Base-by-base conservation (phyloP, 208 protist genomes). In the Trypanosoma theileri region DNA sequence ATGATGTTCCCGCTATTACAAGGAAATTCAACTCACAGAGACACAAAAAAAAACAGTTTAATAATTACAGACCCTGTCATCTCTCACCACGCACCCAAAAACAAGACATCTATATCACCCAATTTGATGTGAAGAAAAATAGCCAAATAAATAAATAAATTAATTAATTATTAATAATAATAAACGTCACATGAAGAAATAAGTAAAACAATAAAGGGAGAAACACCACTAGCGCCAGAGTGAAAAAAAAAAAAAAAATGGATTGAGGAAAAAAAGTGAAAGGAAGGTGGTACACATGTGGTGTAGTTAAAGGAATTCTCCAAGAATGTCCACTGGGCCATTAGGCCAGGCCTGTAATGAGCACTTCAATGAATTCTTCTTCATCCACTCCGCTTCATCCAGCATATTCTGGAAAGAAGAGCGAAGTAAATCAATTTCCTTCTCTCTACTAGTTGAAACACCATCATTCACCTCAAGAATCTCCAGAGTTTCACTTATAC, bases 301-400 rank as follows among this genome's bases (percentile, higher is more conserved):
- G 24, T 48, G 16, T 24, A 24, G 11, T 24, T 55, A 56, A 55
- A 62, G 26, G 0, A 60, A 54, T 16, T 35, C 21, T 13, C 3
- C n/a, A 21, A 78, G 17, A 42, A 71, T 40, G 4, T 58, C 24
- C 31, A 63, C 6, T 22, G 60, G 73, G 11, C 57, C 48, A 52
- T 55, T 42, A 9, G 62, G 56, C 64, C 53, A 79, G 17, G 85
- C 77, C 69, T 94, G 79, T 13, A 94, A 44, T 46, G 89, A 77
- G 48, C 83, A 91, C 77, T 95, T 95, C 14, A 86, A 26, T n/a
- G 59, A 60, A 6, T 72, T 50, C 54, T 66, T 69, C 54, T 69
- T 44, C 86, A 95, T 86, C 81, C 83, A 90, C 44, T 58, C 46
- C 26, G 69, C 73, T 67, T 95, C 84, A 10, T 44, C 62, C 22